Evolutionary conservation across 2,329 filamentous ascomycete genomes (phyloP).

Genomic region (Monilinia aucupariae): DNA sequence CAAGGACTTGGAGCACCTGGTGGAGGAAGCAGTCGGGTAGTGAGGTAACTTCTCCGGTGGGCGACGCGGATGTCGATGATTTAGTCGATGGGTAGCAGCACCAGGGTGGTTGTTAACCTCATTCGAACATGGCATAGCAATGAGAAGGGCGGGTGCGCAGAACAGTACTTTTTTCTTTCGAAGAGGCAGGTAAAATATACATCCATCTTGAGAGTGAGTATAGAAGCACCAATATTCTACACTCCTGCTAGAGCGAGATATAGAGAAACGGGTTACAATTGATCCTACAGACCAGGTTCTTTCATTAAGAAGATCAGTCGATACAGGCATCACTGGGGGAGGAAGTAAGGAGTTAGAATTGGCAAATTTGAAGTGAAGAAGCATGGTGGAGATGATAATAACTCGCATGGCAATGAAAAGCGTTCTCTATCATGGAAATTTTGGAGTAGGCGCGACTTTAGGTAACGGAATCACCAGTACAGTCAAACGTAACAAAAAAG

Average conservation of each 20-base stretch:
- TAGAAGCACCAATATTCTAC: not conserved
- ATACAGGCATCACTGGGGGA: not conserved
- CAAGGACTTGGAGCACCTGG: not conserved
- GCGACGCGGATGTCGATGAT: not conserved
- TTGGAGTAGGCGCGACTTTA: not conserved
- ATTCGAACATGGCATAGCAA: not conserved
- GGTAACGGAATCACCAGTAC: not conserved
- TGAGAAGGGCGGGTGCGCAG: not conserved
- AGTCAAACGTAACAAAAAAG: not conserved
- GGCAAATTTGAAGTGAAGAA: not conserved
- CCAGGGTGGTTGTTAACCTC: too few species aligned
- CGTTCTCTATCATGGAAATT: not conserved
- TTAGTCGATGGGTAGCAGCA: not conserved
- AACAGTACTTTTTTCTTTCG: accelerated
- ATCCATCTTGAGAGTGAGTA: not conserved
- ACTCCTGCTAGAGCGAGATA: constrained; percentile 9
- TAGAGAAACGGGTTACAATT: constrained; percentile 2
- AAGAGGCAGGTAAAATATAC: too few species aligned
- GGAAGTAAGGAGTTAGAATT: not conserved
- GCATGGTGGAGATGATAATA: not conserved
- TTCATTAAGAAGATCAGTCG: not conserved
- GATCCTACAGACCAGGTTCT: not conserved
- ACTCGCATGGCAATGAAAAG: not conserved
- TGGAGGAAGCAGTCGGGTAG: not conserved
- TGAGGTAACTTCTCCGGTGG: not conserved